Evolutionary conservation across 768 basidiomycete genomes (phyloP), one percentile per base, ranked within the genome.

Genomic region (Pleurotus giganteus): DNA sequence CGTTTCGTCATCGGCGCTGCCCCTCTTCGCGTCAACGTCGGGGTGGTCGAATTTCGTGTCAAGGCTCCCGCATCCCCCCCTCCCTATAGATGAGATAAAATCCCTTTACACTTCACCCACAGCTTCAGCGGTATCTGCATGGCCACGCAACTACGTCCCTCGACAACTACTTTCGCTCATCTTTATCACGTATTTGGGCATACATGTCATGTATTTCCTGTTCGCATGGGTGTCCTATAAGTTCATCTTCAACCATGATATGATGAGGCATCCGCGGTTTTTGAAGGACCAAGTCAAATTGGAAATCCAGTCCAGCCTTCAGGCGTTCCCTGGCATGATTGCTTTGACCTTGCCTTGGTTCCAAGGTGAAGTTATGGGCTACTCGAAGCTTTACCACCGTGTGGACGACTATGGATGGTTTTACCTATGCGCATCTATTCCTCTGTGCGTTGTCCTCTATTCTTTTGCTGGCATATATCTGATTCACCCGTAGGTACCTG

Each of bases 231-330:
- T 91, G 23, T 94, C 93, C 2, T 99, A 92, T 73, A 71, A 71
- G 41, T 86, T 79, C 71, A 83, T 98, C 54, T 99, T 98, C 82
- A 94, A 98, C 72, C 89, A 89, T 64, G 89, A 88, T 19, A 97
- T 89, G 93, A 95, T 90, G 88, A 78, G 81, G 28, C 97, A 99
- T 72, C 97, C 97, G 0, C 82, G 91, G 27, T 99, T 95, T 74
- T 76, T 97, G 42, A 88, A 91, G 65, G 84, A 94, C 65, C 97
- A 99, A 68, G 82, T 91, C 60, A 80, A 72, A 59, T 68, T 77
- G 17, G 97, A 99, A 73, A 98, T 99, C 57, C 71, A 77, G 57
- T 71, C 67, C 56, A 90, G 88, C 57, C 55, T 97, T 47, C 74
- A 78, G 41, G 85, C 91, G 0, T 95, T 96, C 65, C 95, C 94